Conservation (phyloP, 768 basidiomycete genomes). For the Piloderma croceum region DNA sequence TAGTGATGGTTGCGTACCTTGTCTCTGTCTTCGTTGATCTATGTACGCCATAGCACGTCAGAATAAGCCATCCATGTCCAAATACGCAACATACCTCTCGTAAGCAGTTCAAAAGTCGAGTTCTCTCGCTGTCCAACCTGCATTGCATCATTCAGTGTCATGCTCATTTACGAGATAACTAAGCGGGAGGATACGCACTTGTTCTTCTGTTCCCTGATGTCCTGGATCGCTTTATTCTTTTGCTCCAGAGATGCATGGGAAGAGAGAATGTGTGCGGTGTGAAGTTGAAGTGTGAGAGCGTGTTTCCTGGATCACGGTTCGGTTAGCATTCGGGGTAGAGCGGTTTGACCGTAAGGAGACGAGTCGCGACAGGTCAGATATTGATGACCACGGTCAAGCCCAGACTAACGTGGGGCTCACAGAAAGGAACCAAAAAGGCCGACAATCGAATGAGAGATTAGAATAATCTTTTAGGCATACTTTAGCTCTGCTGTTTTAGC, state of each 20-base stretch:
- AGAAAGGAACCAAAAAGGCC: conserved; percentile 1
- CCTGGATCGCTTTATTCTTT: conserved; percentile 73
- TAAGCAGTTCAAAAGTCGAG: conserved; percentile 59
- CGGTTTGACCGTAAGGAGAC: background rate
- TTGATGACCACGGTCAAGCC: no score
- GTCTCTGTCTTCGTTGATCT: conserved; percentile 82
- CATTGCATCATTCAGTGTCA: background rate
- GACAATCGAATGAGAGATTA: conserved; percentile 1
- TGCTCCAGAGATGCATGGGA: conserved; percentile 76
- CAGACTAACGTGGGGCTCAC: background rate
- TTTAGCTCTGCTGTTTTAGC: conserved; percentile 87
- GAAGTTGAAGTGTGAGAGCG: conserved; percentile 75
- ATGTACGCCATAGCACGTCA: conserved; percentile 8
- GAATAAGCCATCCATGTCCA: no score
- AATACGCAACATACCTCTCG: conserved; percentile 48
- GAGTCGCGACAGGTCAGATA: no score
- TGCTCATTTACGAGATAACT: background rate
- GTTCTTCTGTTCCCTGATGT: conserved; percentile 79
- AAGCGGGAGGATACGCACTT: conserved; percentile 43
- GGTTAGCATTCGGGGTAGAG: background rate
- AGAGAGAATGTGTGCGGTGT: conserved; percentile 82
- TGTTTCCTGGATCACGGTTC: conserved; percentile 59
- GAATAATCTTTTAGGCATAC: conserved; percentile 39
- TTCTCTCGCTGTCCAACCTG: conserved; percentile 74
- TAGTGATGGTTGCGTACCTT: conserved; percentile 35